These are phyloP conservation scores for Chloris gayana DNA, from an alignment of 176 grass and related monocot genomes.

Conservation along the genomic window DNA sequence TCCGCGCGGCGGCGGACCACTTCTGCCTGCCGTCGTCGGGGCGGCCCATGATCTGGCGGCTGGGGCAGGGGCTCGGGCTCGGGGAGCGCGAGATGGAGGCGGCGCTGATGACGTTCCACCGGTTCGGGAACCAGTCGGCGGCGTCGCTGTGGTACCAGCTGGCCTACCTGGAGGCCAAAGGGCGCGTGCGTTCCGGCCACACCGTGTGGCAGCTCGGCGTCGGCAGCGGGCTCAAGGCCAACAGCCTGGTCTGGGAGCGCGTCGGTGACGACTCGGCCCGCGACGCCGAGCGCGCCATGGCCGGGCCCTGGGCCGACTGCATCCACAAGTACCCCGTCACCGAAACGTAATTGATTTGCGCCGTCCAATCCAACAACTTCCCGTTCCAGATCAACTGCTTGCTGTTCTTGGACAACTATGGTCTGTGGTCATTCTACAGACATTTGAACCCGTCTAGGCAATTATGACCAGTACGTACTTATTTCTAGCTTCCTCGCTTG, in stretches of 20 bases:
- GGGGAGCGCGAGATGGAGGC: constrained; percentile 61
- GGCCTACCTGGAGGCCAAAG: constrained; percentile 66
- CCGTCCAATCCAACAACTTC: neutral
- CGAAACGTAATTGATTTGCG: neutral
- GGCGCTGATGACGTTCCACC: constrained; percentile 71
- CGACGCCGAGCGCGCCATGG: constrained; percentile 10
- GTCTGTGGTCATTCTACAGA: neutral
- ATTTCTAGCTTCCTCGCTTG: neutral
- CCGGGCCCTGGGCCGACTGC: constrained; percentile 48
- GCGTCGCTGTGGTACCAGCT: constrained; percentile 89
- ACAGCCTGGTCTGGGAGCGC: constrained; percentile 56
- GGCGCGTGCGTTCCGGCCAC: constrained; percentile 41
- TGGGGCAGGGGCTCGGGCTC: constrained; percentile 59
- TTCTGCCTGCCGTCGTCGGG: constrained; percentile 69
- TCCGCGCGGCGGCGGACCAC: constrained; percentile 52
- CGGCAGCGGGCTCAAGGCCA: constrained; percentile 67
- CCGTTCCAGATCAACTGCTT: neutral
- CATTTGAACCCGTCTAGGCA: neutral
- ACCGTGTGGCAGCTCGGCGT: constrained; percentile 69
- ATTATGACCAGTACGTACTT: neutral
- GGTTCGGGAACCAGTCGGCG: constrained; percentile 82
- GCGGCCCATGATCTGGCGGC: constrained; percentile 55
- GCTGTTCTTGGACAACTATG: neutral
- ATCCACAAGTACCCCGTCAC: constrained; percentile 48
- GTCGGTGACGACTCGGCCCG: no score